These are phyloP conservation scores for Hydrangea macrophylla DNA, from an alignment of 148 eudicot genomes.

Conservation along the genomic window DNA sequence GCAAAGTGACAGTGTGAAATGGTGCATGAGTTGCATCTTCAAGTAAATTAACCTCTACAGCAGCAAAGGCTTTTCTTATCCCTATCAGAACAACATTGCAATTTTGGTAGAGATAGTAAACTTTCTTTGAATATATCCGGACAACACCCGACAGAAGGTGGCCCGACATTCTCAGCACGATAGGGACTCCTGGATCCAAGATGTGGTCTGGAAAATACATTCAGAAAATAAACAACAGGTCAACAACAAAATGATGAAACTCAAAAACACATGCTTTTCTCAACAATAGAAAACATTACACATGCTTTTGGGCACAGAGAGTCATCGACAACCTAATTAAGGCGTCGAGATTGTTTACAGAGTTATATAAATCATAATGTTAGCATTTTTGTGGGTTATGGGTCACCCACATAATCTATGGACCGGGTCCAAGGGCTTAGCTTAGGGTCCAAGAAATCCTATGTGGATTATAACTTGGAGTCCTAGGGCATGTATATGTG, in stretches of 20 bases:
- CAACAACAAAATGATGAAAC: not conserved
- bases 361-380: too few relatives aligned
- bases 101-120: constrained; percentile 77
- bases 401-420: too few relatives aligned
- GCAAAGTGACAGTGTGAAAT: constrained; percentile 71
- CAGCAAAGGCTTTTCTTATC: constrained; percentile 49
- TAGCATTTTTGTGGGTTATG: too few relatives aligned
- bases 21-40: constrained; percentile 81
- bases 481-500: too few relatives aligned
- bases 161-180: constrained; percentile 86
- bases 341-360: too few relatives aligned
- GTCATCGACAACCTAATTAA: too few relatives aligned
- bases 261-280: too few relatives aligned
- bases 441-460: too few relatives aligned
- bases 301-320: too few relatives aligned
- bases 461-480: too few relatives aligned
- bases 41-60: constrained; percentile 60
- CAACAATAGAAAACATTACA: too few relatives aligned
- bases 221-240: not conserved
- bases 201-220: constrained; percentile 56
- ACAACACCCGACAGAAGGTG: constrained; percentile 91
- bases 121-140: constrained; percentile 84
- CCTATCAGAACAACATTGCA: constrained; percentile 51
- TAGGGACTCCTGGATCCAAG: constrained; percentile 82
- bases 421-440: too few relatives aligned